phyloP scores from a whole-genome alignment of 2,329 filamentous ascomycete species.

The Neonectria punicea region DNA sequence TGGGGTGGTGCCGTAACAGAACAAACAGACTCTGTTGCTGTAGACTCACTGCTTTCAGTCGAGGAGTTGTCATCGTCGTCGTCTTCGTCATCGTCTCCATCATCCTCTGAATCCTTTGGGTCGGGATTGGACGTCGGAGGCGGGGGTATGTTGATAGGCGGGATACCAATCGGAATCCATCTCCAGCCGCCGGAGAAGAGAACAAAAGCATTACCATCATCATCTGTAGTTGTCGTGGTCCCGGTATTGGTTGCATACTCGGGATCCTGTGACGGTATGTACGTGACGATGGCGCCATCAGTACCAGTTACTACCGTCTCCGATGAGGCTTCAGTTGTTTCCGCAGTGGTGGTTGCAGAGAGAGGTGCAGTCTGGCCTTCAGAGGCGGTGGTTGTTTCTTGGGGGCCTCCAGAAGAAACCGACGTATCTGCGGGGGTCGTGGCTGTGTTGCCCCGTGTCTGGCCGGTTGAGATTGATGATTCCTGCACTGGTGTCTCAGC shows the following conservation, averaged over 20 bases:
- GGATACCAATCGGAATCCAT: constrained; percentile 1
- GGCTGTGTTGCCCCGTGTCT: neutral
- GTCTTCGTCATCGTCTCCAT: no score
- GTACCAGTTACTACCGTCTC: constrained; percentile 5
- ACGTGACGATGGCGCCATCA: constrained; percentile 7
- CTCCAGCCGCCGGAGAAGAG: constrained; percentile 10
- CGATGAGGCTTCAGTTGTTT: neutral
- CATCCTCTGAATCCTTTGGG: neutral
- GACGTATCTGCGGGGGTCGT: neutral
- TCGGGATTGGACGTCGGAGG: neutral
- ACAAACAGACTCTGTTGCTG: neutral
- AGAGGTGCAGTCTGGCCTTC: neutral
- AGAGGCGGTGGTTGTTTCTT: neutral
- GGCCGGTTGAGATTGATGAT: neutral
- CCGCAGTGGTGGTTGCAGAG: neutral
- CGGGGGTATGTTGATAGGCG: neutral
- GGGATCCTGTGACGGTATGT: neutral
- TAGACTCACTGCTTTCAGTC: neutral
- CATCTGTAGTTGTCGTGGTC: constrained; percentile 4
- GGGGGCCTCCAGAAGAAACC: neutral
- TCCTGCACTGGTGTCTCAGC: neutral
- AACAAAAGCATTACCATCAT: neutral
- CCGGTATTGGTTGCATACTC: neutral
- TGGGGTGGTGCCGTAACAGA: neutral
- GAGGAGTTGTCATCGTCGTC: neutral